Percentiles rank a stretch among this genome's conserved stretches.
Conservation (phyloP, 2,329 filamentous ascomycete genomes). For the Fusarium ramigenum region DNA sequence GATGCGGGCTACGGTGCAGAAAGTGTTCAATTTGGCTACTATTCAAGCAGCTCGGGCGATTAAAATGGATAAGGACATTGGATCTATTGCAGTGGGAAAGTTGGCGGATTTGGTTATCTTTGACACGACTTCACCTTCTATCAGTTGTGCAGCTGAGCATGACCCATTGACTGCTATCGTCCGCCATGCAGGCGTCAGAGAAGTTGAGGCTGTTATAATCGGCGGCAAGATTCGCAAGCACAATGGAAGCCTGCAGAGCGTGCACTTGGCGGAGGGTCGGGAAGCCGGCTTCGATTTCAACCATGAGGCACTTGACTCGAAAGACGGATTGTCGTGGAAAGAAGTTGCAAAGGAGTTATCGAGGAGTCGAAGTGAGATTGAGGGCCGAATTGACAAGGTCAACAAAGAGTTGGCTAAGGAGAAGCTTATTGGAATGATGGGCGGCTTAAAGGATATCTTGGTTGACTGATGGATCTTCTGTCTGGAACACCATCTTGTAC, state of each 20-base stretch:
- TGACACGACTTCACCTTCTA: not conserved
- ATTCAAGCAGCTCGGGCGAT: conserved; percentile 8
- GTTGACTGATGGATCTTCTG: not conserved
- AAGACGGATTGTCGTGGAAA: not conserved
- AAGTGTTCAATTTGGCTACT: not conserved
- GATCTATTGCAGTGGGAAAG: not conserved
- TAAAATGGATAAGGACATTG: not conserved
- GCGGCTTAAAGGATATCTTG: not conserved
- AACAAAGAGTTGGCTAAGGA: not conserved
- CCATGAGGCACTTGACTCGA: not conserved
- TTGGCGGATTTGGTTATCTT: not conserved
- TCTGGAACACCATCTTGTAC: accelerated
- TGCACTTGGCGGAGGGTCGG: not conserved
- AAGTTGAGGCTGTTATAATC: conserved; percentile 1
- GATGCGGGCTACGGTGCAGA: not conserved
- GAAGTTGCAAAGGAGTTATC: not conserved
- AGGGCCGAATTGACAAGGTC: not conserved
- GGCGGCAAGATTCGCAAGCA: not conserved
- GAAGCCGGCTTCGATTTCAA: not conserved
- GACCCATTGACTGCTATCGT: conserved; percentile 1
- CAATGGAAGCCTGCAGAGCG: not conserved
- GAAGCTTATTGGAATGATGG: not conserved
- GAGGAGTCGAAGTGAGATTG: not conserved
- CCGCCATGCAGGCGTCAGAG: not conserved
- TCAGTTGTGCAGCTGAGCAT: not conserved